Evolutionary conservation across 2,329 filamentous ascomycete genomes (phyloP).

Genomic region (Ampelomyces quisqualis): DNA sequence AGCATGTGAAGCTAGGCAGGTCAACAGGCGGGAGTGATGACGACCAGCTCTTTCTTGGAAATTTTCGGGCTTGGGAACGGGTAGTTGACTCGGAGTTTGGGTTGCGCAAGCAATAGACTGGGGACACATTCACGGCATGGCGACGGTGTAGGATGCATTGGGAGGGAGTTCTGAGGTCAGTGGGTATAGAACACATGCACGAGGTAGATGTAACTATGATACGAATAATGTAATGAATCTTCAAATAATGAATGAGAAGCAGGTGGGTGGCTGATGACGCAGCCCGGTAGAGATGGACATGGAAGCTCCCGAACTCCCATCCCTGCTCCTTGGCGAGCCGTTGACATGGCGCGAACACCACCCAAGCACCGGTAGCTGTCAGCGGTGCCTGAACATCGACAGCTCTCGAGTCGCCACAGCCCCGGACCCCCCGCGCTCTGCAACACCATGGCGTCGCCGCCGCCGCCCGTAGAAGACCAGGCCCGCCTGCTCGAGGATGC

Average conservation of each 20-base stretch:
- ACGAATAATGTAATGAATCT: too few species aligned
- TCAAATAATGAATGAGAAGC: too few species aligned
- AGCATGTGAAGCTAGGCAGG: not conserved
- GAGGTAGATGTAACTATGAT: too few species aligned
- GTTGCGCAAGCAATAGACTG: too few species aligned
- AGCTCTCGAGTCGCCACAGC: constrained; percentile 33
- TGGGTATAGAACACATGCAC: too few species aligned
- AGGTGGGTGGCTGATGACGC: constrained; percentile 33
- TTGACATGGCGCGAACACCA: constrained; percentile 22
- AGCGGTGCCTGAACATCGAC: constrained; percentile 23
- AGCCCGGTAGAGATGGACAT: constrained; percentile 24
- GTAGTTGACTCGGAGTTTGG: not conserved
- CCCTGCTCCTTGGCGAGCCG: constrained; percentile 32
- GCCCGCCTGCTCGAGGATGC: constrained; percentile 96
- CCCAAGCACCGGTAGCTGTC: constrained; percentile 12
- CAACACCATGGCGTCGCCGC: constrained; percentile 49
- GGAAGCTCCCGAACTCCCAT: constrained; percentile 25
- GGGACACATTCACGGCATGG: not conserved
- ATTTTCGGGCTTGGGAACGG: not conserved
- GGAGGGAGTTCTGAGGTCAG: constrained; percentile 15
- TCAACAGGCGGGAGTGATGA: not conserved
- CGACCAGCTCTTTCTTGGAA: not conserved
- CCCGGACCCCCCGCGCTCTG: constrained; percentile 25
- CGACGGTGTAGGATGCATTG: constrained; percentile 11
- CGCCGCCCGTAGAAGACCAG: constrained; percentile 58